Percentiles rank a stretch among this genome's conserved stretches.
Evolutionary conservation across 345 rosid genomes (phyloP).

Genomic region (Toxicodendron radicans): DNA sequence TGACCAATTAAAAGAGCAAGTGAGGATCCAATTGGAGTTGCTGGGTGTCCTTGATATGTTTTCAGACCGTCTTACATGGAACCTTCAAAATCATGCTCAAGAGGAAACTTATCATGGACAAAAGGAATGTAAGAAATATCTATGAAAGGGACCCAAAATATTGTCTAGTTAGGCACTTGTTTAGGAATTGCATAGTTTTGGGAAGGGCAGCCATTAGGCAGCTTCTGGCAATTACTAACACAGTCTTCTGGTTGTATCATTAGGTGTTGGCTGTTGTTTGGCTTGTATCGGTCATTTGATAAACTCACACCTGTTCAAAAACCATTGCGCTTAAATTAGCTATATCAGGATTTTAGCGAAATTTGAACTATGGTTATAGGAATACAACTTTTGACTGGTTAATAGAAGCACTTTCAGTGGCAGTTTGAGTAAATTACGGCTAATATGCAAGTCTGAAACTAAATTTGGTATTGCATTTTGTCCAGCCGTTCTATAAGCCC

Average conservation of each 20-base stretch:
- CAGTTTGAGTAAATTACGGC: too few relatives aligned
- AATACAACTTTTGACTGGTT: neutral
- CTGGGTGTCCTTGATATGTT: neutral
- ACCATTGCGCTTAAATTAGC: neutral
- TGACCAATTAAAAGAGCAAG: slow-evolving; percentile 8
- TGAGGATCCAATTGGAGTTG: neutral
- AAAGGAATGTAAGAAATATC: neutral
- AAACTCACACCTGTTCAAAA: too few relatives aligned
- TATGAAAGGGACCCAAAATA: neutral
- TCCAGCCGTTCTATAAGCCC: too few relatives aligned
- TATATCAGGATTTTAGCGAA: neutral
- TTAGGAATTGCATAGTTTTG: neutral
- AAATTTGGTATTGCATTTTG: too few relatives aligned
- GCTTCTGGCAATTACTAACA: neutral
- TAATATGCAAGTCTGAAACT: too few relatives aligned
- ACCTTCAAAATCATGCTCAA: neutral
- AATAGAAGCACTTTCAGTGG: neutral
- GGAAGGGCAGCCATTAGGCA: neutral
- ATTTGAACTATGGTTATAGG: neutral
- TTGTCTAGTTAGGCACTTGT: neutral
- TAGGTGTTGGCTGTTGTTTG: neutral
- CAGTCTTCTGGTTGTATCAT: neutral
- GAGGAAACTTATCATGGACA: neutral
- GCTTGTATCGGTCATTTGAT: neutral
- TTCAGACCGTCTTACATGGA: neutral